Evolutionary conservation across 345 rosid species (phyloP), one percentile per base, ranked within the genome.

Genomic region (Balakata baccata): DNA sequence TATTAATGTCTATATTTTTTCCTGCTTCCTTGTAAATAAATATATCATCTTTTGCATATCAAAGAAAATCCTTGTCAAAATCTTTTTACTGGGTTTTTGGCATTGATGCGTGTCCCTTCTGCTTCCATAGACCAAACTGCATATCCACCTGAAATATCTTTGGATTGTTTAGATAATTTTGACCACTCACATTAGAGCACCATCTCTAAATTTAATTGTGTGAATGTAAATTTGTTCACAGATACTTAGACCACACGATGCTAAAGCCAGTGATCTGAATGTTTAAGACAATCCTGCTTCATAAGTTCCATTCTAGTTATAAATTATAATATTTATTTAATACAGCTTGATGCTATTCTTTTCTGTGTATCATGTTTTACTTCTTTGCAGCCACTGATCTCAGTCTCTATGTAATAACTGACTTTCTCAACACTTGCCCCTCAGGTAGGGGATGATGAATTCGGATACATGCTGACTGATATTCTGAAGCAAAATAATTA

Each of bases 361-460:
- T 29, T 29, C 34, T 29, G 34, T 1, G 34, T 29, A 29, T 29
- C 34, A 29, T 29, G 34, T 29, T 29, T 29, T 29, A 29, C 1
- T 60, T 39, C 43, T 13, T 38, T 17, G 23, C 39, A 2, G 43
- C 20, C n/a, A 2, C 0, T 63, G 66, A 63, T 16, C 22, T 63
- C 23, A 38, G 39, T 14, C 18, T 61, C 37, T 61, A 14, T 64
- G 22, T 62, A 20, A 7, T 60, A 56, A 25, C 38, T 22, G 16
- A 38, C 20, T 47, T 46, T 23, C 22, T 17, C 34, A 7, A 25
- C 58, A 37, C 62, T 37, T 74, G 49, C 66, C 83, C 89, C 85
- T 86, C 57, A 85, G 88, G 74, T 83, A 13, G 99, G 98, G 45
- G 96, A 89, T 54, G 99, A 95, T 83, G 98, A 92, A 82, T 95